Percentiles rank a stretch among this genome's conserved stretches.
These are phyloP conservation scores for Musa beccarii DNA, from an alignment of 176 grass and related monocot genomes.

Conservation along the genomic window DNA sequence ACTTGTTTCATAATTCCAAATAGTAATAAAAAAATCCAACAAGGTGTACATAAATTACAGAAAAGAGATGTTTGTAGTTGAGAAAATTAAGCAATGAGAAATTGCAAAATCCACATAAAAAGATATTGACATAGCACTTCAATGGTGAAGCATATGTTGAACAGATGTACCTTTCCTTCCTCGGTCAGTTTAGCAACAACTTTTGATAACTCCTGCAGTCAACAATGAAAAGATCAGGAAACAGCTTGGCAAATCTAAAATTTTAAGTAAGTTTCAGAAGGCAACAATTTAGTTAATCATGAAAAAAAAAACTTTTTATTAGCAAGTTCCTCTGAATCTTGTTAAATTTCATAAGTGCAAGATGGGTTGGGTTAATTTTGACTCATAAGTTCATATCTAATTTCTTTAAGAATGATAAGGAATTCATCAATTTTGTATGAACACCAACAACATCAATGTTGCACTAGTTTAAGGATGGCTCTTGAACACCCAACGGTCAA, in stretches of 20 bases:
- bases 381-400: not conserved
- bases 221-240: constrained; percentile 22
- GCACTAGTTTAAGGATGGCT: too few species aligned
- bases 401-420: too few species aligned
- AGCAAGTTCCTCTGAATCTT: constrained; percentile 1
- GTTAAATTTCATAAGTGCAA: not conserved
- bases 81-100: not conserved
- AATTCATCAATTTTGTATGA: too few species aligned
- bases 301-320: not conserved
- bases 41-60: not conserved
- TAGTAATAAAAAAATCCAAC: not conserved
- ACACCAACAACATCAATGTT: not conserved
- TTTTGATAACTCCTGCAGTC: constrained; percentile 71
- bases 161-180: constrained; percentile 75
- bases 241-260: not conserved
- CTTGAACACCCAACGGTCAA: too few species aligned
- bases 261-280: not conserved
- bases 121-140: not conserved
- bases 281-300: not conserved
- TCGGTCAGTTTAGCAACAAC: constrained; percentile 79
- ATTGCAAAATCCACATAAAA: not conserved
- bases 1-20: not conserved
- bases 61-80: not conserved
- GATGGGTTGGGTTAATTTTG: not conserved
- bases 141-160: not conserved